Evolutionary conservation across 371 early-diverging fungal genomes (phyloP), one percentile per base, ranked within the genome.

Genomic region (Actinomucor elegans): DNA sequence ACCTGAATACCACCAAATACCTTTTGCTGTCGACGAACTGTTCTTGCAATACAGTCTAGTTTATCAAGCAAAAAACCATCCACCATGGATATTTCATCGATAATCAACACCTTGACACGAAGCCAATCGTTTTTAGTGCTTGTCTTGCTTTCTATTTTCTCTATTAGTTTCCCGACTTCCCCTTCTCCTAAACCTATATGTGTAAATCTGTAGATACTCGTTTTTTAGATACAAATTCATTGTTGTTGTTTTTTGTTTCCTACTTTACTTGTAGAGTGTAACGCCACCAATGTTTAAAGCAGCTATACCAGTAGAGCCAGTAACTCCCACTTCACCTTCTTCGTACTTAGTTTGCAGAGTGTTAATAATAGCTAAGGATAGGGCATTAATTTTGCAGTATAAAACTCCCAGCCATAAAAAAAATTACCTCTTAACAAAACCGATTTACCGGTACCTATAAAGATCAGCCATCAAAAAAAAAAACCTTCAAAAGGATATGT

Each of bases 61-160:
- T 89, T 90, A 40, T 91, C 94, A 63, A 95, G 90, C 7, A 92
- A 67, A 0, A 55, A 73, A 0, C 76, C 93, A 33, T 92, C 92
- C 11, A 96, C 71, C 95, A 94, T 94, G 2, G 94, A 94, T 11
- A 96, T 89, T 71, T 95, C 95, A 63, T 95, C 97, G 57, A 94
- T 89, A 26, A 95, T 85, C 41, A 96, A 64, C 2, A 89, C 86
- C n/a, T 75, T 69, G 5, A 80, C 73, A 6, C 51, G 55, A n/a
- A 93, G 93, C 23, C 88, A 64, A 7, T 40, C 46, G 15, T 41
- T 23, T 0, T 80, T 70, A 8, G 48, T 24, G 10, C 55, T 46
- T 21, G 62, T 77, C 4, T 27, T 52, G 1, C 27, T 26, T 52
- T 4, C 29, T 32, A 11, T 83, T 49, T 43, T 72, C 78, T 0